Conservation (phyloP, 371 early-diverging fungal species). For the Apophysomyces ossiformis region DNA sequence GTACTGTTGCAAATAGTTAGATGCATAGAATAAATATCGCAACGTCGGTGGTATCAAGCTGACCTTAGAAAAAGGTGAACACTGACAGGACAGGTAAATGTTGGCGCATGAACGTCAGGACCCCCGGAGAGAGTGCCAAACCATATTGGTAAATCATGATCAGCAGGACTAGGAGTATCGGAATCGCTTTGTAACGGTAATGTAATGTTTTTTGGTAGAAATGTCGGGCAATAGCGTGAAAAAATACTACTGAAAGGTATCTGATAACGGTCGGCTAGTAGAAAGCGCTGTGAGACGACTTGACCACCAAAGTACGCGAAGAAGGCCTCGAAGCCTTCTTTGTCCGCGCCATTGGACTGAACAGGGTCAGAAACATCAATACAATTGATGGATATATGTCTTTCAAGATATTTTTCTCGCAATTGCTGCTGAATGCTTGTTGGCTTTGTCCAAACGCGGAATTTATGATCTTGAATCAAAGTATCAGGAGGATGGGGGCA, state of each 20-base stretch:
- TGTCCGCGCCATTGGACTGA: not conserved
- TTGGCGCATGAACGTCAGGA: not conserved
- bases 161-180: not conserved
- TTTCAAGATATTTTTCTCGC: not conserved
- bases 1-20: not conserved
- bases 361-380: not conserved
- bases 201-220: not conserved
- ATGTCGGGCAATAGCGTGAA: not conserved
- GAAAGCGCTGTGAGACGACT: not conserved
- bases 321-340: not conserved
- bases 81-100: constrained; percentile 1
- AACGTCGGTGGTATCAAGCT: not conserved
- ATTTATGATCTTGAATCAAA: not conserved
- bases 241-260: constrained; percentile 5
- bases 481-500: not conserved
- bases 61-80: constrained; percentile 5
- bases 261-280: constrained; percentile 5
- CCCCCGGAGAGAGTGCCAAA: not conserved
- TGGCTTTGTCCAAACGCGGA: not conserved
- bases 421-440: not conserved
- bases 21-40: not conserved
- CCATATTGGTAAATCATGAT: constrained; percentile 5
- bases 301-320: constrained; percentile 2
- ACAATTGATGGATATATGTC: not conserved
- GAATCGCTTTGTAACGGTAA: not conserved